A percentile compares a stretch with the other conserved stretches of the same genome.
Conservation (phyloP, 345 rosid species). For the Lenwebbia sp. region DNA sequence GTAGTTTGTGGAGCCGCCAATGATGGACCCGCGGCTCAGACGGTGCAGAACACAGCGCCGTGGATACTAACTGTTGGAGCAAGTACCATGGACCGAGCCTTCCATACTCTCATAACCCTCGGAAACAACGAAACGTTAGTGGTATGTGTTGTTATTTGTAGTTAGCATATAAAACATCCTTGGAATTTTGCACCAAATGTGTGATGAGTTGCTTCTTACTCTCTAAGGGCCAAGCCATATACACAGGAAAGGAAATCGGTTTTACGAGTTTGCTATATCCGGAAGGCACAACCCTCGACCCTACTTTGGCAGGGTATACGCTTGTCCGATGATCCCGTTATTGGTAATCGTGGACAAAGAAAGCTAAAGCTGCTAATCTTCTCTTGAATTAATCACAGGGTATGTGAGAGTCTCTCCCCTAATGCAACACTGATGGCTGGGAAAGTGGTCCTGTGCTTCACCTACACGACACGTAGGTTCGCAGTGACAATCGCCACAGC, state of each 20-base stretch:
- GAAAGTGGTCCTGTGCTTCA: slow-evolving; percentile 47
- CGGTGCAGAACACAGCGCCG: slow-evolving; percentile 35
- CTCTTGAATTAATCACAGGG: slow-evolving; percentile 10
- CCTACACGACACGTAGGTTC: neutral
- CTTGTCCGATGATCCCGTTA: neutral
- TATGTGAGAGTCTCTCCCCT: slow-evolving; percentile 22
- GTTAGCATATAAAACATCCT: neutral
- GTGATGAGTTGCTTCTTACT: neutral
- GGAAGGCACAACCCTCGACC: slow-evolving; percentile 13
- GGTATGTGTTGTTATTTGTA: neutral
- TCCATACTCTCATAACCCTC: slow-evolving; percentile 24
- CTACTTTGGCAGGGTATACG: slow-evolving; percentile 18
- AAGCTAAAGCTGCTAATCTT: neutral
- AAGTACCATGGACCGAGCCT: slow-evolving; percentile 35
- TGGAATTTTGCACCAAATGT: neutral
- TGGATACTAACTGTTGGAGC: slow-evolving; percentile 59
- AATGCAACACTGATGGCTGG: slow-evolving; percentile 26
- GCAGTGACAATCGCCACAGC: slow-evolving; percentile 13
- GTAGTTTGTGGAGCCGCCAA: slow-evolving; percentile 46
- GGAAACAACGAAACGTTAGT: slow-evolving; percentile 22
- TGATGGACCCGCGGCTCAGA: slow-evolving; percentile 24
- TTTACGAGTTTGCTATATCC: slow-evolving; percentile 37
- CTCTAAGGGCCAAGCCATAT: slow-evolving; percentile 46
- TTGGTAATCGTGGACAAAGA: neutral
- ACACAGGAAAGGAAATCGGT: slow-evolving; percentile 22